Evolutionary conservation across 1,284 basidiomycete genomes (phyloP), one percentile per base, ranked within the genome.

Genomic region (Malassezia slooffiae): DNA sequence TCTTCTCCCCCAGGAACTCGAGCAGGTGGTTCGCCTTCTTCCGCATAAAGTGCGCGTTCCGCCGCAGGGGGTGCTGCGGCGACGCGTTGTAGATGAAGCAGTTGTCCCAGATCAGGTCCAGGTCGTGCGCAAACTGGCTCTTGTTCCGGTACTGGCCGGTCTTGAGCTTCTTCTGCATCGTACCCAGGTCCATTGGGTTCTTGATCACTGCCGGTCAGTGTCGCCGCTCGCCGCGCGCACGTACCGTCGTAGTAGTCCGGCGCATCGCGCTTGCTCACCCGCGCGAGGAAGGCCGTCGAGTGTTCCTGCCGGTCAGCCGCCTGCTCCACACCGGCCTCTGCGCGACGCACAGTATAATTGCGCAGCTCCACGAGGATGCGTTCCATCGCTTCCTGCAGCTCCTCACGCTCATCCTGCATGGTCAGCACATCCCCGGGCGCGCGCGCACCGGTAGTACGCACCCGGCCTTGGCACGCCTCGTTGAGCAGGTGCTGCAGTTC

Each of bases 91-190:
- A 97, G 10, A 77, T 79, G 57, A 84, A 77, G 70, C 91, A 96
- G 62, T 97, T 97, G 41, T 81, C 80, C 91, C 91, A 97, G 58
- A 99, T 96, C 50, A 93, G 77, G 58, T 91, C 85, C 33, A 99
- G 74, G 71, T 99, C 93, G 50, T 83, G 81, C 52, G 82, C 81
- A 70, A 99, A 97, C 62, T 91, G 84, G 50, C 79, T 77, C 73
- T 97, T 96, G 41, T 80, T 85, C 73, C 90, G 91, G 78, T 95
- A 96, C 46, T 59, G 56, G 4, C 84, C 85, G 38, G 76, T 74
- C 73, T 91, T 95, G 67, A 93, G 81, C 72, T 91, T 91, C 74
- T 81, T 85, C 46, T 83, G 75, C 79, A 97, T 86, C 0, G 88
- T 85, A 51, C 81, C 80, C 35, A 96, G 75, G 73, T 97, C 91